Evolutionary conservation across 768 basidiomycete genomes (phyloP).

Genomic region (Mycena venus): DNA sequence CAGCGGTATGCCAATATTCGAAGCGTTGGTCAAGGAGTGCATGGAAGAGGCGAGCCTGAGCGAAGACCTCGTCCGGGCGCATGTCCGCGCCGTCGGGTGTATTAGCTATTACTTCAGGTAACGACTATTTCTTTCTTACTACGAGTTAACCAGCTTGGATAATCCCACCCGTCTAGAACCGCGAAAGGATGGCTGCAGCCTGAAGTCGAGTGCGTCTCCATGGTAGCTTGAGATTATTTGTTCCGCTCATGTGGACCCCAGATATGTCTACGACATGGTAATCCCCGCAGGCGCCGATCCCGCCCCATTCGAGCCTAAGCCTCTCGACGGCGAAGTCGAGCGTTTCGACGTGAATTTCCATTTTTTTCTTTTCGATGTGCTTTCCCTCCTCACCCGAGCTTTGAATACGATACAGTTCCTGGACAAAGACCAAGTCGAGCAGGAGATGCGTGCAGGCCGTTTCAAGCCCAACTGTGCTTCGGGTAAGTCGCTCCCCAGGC

Average conservation of each 20-base stretch:
- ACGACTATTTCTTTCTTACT: neutral
- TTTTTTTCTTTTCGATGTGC: neutral
- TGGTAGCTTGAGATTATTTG: neutral
- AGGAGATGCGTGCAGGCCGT: slow-evolving; percentile 72
- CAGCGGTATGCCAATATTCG: slow-evolving; percentile 77
- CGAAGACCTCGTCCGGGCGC: slow-evolving; percentile 70
- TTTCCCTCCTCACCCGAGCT: neutral
- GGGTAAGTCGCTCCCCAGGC: slow-evolving; percentile 58
- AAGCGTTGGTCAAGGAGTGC: slow-evolving; percentile 90
- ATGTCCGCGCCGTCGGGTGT: slow-evolving; percentile 74
- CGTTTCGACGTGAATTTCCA: slow-evolving; percentile 79
- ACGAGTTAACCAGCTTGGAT: neutral
- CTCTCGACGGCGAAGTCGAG: slow-evolving; percentile 94
- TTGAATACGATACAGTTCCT: slow-evolving; percentile 64
- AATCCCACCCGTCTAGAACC: slow-evolving; percentile 59
- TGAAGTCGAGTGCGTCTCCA: slow-evolving; percentile 80
- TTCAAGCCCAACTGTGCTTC: slow-evolving; percentile 97
- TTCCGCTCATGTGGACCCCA: slow-evolving; percentile 39
- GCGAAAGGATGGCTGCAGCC: slow-evolving; percentile 86
- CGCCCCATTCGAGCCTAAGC: slow-evolving; percentile 71
- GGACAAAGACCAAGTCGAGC: slow-evolving; percentile 70
- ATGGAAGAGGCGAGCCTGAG: slow-evolving; percentile 92
- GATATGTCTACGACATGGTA: slow-evolving; percentile 87
- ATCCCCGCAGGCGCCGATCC: slow-evolving; percentile 69
- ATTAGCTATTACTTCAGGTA: slow-evolving; percentile 88